A percentile compares a stretch with the other conserved stretches of the same genome.
These are phyloP conservation scores for Lenwebbia sp. DNA, from an alignment of 345 rosid species.

Conservation along the genomic window DNA sequence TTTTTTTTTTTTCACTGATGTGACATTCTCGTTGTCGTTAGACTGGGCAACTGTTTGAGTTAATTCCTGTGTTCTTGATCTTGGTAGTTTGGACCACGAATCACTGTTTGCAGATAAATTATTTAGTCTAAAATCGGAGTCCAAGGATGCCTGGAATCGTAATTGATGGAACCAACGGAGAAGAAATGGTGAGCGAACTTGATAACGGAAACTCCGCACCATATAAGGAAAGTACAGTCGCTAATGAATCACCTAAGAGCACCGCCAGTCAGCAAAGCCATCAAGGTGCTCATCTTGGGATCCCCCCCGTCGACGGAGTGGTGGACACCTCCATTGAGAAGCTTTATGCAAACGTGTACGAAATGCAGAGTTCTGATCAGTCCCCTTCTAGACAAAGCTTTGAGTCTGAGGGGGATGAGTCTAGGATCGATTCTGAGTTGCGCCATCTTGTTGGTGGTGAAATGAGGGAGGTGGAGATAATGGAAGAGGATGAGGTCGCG, in stretches of 20 bases:
- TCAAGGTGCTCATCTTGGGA: constrained; percentile 1
- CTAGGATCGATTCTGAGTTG: constrained; percentile 79
- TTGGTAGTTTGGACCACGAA: neutral
- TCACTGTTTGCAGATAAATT: neutral
- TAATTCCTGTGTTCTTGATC: neutral
- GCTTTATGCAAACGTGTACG: constrained; percentile 73
- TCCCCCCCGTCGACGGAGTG: constrained; percentile 16
- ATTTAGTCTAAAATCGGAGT: neutral
- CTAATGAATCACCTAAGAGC: constrained; percentile 19
- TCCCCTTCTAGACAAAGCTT: constrained; percentile 74
- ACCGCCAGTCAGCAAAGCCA: constrained; percentile 19
- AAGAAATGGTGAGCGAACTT: constrained; percentile 13
- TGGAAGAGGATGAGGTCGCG: constrained; percentile 38
- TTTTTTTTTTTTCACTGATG: neutral
- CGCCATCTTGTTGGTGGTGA: constrained; percentile 65
- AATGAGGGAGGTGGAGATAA: constrained; percentile 40
- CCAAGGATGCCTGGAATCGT: constrained; percentile 25
- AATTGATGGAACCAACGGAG: constrained; percentile 36
- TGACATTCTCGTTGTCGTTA: neutral
- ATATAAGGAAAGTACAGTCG: constrained; percentile 25
- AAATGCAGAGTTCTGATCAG: constrained; percentile 79
- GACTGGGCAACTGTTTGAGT: neutral
- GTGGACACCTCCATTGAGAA: constrained; percentile 57
- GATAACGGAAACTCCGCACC: constrained; percentile 17
- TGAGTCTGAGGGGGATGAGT: constrained; percentile 76